These are phyloP conservation scores for Tylopilus sp. DNA, from an alignment of 768 basidiomycete genomes.

Conservation along the genomic window DNA sequence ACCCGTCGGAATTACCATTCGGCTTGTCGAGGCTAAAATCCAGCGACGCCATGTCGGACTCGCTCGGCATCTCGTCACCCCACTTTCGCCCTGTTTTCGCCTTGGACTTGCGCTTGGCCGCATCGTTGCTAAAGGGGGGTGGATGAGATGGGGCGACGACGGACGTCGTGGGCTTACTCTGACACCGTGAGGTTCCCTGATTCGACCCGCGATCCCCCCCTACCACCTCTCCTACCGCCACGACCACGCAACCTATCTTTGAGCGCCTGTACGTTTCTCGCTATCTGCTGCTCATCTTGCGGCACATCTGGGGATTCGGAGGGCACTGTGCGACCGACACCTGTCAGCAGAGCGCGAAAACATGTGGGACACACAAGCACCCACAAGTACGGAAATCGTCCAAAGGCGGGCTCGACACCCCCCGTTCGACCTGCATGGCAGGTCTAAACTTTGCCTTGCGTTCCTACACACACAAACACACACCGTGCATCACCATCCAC, in stretches of 20 bases:
- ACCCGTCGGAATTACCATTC: conserved; percentile 31
- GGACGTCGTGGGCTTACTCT: conserved; percentile 51
- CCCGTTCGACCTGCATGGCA: conserved; percentile 32
- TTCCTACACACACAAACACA: conserved; percentile 44
- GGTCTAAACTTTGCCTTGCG: conserved; percentile 62
- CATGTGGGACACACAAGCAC: conserved; percentile 8
- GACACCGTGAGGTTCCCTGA: conserved; percentile 56
- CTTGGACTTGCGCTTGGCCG: conserved; percentile 58
- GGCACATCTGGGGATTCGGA: conserved; percentile 47
- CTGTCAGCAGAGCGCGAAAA: not conserved
- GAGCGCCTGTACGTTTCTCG: conserved; percentile 86
- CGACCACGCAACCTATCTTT: conserved; percentile 80
- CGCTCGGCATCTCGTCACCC: conserved; percentile 78
- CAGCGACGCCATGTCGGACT: conserved; percentile 88
- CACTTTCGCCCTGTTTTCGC: conserved; percentile 85
- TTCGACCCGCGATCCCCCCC: conserved; percentile 44
- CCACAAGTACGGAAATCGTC: conserved; percentile 59
- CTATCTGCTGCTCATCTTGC: conserved; percentile 85
- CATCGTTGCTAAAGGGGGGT: conserved; percentile 55
- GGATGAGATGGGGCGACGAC: not conserved
- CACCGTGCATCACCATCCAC: not conserved
- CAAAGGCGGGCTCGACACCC: conserved; percentile 44
- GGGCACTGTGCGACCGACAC: conserved; percentile 35
- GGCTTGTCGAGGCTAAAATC: conserved; percentile 76
- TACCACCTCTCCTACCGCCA: conserved; percentile 57